Base-by-base conservation (phyloP, 2,329 filamentous ascomycete species). In the Penicillium oxalicum region DNA sequence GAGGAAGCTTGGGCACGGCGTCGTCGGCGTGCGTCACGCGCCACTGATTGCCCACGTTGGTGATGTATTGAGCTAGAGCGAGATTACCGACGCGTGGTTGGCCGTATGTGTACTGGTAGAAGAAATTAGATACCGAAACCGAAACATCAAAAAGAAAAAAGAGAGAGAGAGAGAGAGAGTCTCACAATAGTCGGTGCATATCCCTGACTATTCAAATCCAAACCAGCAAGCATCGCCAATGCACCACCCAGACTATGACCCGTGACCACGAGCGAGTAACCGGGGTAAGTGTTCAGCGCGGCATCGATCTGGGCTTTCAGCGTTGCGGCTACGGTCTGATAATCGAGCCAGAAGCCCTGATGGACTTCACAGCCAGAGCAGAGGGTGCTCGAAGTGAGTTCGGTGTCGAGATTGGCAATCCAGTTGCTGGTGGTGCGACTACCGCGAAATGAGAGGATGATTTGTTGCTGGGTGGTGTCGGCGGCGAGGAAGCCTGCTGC, bases 1-100 rank as follows among this genome's bases (percentile, higher is more conserved):
- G 64, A 1, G 69, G 69, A 11, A 72, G 39, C 28, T 66, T 64
- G 24, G 69, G 69, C 5, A 72, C 66, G 4, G 66, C 52, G 40
- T 72, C 69, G 25, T 67, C 54, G 3, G 58, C 58, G 48, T 71
- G 69, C 0, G 69, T 71, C 38, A 70, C 58, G 34, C 69, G 65
- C 52, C 61, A 71, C 47, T 63, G 64, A 33, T 50, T 53, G 5
- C 58, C 60, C 41, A 70, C 67, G 1, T 44, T 49, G 3, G 68
- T 68, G 49, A 71, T 65, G 48, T 67, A 70, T 25, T 60, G 54
- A n/a, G 68, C 68, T 34, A 72, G 54, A 3, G 55, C 56, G n/a
- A 52, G 27, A 35, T 71, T 71, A 3, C 69, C 71, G 1, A 72
- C 62, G 37, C 70, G 70, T 3, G 71, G 71, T 9, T 60, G 62